Conservation (phyloP, 2,329 filamentous ascomycete genomes). For the Scedosporium apiospermum region DNA sequence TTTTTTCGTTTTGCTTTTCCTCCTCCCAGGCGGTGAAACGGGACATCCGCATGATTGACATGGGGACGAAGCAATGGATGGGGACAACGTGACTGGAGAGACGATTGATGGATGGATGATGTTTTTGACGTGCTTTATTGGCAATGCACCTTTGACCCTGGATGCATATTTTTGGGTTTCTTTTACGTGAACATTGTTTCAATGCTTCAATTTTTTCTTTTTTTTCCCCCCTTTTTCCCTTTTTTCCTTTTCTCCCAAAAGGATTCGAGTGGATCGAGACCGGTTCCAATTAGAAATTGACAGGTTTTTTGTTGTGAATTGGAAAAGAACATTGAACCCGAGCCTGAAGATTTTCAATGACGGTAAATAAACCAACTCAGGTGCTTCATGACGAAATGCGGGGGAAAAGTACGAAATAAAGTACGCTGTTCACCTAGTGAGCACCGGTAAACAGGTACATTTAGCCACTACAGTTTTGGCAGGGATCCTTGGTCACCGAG, state of each 20-base stretch:
- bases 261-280: neutral
- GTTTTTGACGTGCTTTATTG: constrained; percentile 1
- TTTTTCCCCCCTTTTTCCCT: neutral
- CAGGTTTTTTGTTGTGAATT: neutral
- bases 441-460: neutral
- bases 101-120: constrained; percentile 1
- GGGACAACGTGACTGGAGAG: neutral
- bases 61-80: neutral
- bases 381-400: constrained; percentile 1
- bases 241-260: neutral
- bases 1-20: neutral
- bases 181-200: neutral
- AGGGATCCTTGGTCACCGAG: neutral
- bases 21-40: neutral
- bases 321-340: neutral
- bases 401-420: neutral
- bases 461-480: neutral
- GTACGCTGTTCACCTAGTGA: neutral
- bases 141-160: neutral
- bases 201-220: neutral
- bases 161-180: neutral
- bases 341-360: neutral
- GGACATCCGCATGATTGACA: neutral
- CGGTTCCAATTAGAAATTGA: neutral
- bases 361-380: neutral